These are phyloP conservation scores for Amylostereum areolatum DNA, from an alignment of 1,284 basidiomycete species.

Conservation along the genomic window DNA sequence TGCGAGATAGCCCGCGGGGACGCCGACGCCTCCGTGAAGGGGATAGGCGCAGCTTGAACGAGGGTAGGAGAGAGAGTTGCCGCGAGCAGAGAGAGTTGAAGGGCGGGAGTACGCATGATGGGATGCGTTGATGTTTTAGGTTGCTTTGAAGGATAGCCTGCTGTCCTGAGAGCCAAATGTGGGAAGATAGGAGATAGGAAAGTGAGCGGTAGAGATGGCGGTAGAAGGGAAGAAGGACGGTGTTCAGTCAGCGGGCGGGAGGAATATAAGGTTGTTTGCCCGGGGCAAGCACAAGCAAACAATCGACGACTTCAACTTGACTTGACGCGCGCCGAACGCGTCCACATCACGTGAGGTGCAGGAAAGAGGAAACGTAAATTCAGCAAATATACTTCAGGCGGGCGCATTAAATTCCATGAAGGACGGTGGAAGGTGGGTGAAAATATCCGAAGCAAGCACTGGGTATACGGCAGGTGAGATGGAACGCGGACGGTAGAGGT, in stretches of 20 bases:
- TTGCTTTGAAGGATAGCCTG: not conserved
- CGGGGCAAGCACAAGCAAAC: slow-evolving; percentile 11
- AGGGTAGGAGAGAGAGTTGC: slow-evolving; percentile 16
- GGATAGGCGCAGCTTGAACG: slow-evolving; percentile 13
- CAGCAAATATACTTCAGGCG: slow-evolving; percentile 1
- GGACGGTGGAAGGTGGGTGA: not conserved
- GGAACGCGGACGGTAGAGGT: slow-evolving; percentile 9
- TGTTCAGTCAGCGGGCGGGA: not conserved
- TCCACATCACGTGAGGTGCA: slow-evolving; percentile 10
- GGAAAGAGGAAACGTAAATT: slow-evolving; percentile 17
- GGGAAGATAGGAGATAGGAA: too few relatives aligned
- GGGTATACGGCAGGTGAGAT: slow-evolving; percentile 13
- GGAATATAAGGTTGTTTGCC: not conserved
- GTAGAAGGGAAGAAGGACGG: too few relatives aligned
- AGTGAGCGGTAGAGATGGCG: too few relatives aligned
- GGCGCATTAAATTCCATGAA: too few relatives aligned
- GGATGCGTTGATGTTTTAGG: slow-evolving; percentile 2
- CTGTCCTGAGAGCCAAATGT: too few relatives aligned
- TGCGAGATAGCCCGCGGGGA: slow-evolving; percentile 6
- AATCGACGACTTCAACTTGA: not conserved
- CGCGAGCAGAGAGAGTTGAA: slow-evolving; percentile 15
- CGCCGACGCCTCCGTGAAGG: slow-evolving; percentile 6
- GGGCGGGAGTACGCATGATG: slow-evolving; percentile 12
- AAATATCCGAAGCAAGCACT: slow-evolving; percentile 19
- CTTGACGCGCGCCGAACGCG: slow-evolving; percentile 2